These are phyloP conservation scores for Jasminum sambac DNA, from an alignment of 257 asterid genomes.

Conservation along the genomic window DNA sequence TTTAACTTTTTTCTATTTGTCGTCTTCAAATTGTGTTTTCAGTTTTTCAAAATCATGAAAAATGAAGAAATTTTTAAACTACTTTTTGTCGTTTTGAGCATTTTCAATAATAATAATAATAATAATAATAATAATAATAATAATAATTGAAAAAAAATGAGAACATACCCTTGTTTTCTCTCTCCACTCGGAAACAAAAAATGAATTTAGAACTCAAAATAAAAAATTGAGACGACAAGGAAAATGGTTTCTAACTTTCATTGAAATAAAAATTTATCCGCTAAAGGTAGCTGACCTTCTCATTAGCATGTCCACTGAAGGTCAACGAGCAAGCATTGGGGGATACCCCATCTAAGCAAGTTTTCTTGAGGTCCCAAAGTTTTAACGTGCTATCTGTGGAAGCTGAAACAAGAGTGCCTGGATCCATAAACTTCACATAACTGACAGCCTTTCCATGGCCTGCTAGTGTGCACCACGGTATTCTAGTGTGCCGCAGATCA, in stretches of 20 bases:
- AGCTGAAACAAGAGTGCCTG: conserved; percentile 50
- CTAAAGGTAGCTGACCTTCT: conserved; percentile 30
- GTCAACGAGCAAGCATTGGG: conserved; percentile 46
- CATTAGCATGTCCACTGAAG: conserved; percentile 45
- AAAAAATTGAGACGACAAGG: too few species aligned
- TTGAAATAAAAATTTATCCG: background rate
- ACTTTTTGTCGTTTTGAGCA: too few species aligned
- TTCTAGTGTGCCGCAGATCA: conserved; percentile 46
- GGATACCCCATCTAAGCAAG: conserved; percentile 38
- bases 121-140: too few species aligned
- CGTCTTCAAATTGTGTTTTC: too few species aligned
- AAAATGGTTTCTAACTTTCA: background rate
- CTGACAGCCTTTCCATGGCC: conserved; percentile 57
- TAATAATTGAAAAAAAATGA: too few species aligned
- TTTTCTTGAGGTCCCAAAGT: conserved; percentile 56
- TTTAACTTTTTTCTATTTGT: background rate
- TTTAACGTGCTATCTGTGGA: conserved; percentile 52
- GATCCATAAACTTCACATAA: conserved; percentile 49
- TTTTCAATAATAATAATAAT: too few species aligned
- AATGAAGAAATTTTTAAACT: too few species aligned
- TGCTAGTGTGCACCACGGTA: conserved; percentile 58
- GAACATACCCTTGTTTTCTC: too few species aligned
- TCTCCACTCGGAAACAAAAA: too few species aligned
- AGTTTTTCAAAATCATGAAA: too few species aligned
- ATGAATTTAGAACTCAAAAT: too few species aligned